phyloP scores from a whole-genome alignment of 192 early-diverging fungal species.

The Chytriomyces confervae region DNA sequence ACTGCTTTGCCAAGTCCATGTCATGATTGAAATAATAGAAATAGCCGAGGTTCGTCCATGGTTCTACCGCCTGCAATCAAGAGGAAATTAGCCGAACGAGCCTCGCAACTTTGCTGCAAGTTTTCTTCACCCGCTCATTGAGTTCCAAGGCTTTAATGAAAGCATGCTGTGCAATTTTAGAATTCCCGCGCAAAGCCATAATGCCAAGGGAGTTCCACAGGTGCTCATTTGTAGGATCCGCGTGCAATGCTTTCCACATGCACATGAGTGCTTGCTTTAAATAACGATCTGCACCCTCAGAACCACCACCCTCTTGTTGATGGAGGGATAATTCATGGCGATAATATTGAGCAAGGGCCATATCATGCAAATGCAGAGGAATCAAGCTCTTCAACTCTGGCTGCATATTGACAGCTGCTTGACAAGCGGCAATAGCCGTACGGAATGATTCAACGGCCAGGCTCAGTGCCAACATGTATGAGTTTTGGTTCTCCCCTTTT shows the following conservation, averaged over 20 bases:
- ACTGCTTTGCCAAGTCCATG: conserved; percentile 73
- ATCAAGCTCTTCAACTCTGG: background rate
- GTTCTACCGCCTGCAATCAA: conserved; percentile 50
- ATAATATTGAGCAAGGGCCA: conserved; percentile 44
- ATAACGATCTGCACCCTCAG: background rate
- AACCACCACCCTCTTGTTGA: background rate
- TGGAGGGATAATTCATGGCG: conserved; percentile 12
- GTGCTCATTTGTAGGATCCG: conserved; percentile 52
- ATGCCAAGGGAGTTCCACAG: conserved; percentile 81
- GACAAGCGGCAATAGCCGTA: conserved; percentile 5
- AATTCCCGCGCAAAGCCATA: conserved; percentile 51
- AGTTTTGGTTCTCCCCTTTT: background rate
- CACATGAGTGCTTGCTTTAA: conserved; percentile 20
- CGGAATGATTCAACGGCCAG: conserved; percentile 32
- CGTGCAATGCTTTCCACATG: conserved; percentile 28
- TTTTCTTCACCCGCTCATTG: conserved; percentile 63
- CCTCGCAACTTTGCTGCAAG: conserved; percentile 2
- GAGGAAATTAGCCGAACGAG: background rate
- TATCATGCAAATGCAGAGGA: conserved; percentile 41
- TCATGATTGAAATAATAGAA: conserved; percentile 76
- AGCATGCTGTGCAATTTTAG: conserved; percentile 79
- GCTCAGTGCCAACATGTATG: conserved; percentile 16
- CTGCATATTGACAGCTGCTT: background rate
- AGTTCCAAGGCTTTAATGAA: conserved; percentile 80
- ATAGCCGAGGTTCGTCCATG: conserved; percentile 87